Percentiles rank a stretch among this genome's conserved stretches.
Conservation (phyloP, 1,139 yeast species). For the Blastobotrys arbuscula region DNA sequence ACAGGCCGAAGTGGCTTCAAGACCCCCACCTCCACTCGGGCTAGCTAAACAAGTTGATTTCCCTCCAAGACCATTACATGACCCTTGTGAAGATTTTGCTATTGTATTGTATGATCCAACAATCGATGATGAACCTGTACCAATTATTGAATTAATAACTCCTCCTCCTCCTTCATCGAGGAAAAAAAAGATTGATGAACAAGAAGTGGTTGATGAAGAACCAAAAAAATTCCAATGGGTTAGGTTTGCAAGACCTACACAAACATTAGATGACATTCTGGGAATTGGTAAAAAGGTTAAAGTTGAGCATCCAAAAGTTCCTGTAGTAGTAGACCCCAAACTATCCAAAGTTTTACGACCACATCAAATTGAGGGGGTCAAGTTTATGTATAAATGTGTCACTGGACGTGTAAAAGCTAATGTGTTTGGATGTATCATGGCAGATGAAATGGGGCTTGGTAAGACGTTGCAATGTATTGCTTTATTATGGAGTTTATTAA, state of each 20-base stretch:
- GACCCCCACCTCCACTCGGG: constrained; percentile 78
- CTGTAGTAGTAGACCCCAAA: constrained; percentile 93
- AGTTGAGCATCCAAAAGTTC: constrained; percentile 51
- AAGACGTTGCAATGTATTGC: constrained; percentile 92
- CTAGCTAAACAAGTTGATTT: constrained; percentile 62
- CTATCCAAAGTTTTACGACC: constrained; percentile 83
- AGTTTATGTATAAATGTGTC: constrained; percentile 83
- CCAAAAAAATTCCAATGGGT: constrained; percentile 8
- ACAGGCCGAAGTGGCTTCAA: constrained; percentile 23
- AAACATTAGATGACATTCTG: constrained; percentile 71
- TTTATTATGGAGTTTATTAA: constrained; percentile 86
- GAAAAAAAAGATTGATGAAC: constrained; percentile 3
- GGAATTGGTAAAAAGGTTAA: constrained; percentile 57
- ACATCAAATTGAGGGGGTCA: constrained; percentile 94
- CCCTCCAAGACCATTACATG: constrained; percentile 87
- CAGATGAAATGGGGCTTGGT: constrained; percentile 98
- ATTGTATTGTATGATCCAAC: constrained; percentile 95
- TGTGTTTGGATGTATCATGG: constrained; percentile 98
- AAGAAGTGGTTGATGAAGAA: background rate
- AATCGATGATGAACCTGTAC: constrained; percentile 46
- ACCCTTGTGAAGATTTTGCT: constrained; percentile 90
- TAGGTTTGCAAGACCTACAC: constrained; percentile 23
- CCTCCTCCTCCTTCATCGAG: constrained; percentile 7
- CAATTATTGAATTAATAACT: constrained; percentile 16
- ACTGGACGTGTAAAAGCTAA: constrained; percentile 80